Conservation (phyloP, 1,284 basidiomycete species). For the Rhodotorula sp. region DNA sequence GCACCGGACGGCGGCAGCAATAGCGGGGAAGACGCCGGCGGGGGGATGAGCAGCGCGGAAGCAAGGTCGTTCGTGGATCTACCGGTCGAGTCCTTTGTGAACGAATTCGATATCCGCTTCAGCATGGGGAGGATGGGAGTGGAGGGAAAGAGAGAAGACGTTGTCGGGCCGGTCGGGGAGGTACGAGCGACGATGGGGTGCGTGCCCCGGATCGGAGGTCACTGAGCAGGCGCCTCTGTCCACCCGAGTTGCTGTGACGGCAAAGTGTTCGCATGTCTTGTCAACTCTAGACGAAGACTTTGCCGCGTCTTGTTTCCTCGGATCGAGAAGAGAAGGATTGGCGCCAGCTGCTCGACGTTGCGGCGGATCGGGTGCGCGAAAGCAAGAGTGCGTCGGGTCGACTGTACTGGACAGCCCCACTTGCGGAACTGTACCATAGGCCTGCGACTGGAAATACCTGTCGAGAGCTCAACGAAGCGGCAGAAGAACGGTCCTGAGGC, state of each 20-base stretch:
- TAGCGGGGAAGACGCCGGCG: not conserved
- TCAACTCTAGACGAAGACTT: no score
- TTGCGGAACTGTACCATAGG: no score
- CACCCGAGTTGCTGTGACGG: no score
- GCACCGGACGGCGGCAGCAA: not conserved
- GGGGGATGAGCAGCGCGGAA: not conserved
- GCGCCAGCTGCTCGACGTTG: no score
- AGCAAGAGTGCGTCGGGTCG: no score
- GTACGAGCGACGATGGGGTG: not conserved
- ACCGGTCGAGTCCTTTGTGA: not conserved
- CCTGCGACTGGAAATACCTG: no score
- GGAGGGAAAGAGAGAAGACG: not conserved
- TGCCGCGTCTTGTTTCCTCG: no score
- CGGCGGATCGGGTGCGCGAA: no score
- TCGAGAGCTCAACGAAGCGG: no score
- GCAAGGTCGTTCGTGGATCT: not conserved
- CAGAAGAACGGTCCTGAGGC: no score
- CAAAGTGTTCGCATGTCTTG: not conserved
- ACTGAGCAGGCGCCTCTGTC: not conserved
- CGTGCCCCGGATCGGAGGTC: not conserved
- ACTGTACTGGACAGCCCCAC: no score
- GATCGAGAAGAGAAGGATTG: no score
- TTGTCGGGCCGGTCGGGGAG: not conserved
- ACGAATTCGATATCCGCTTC: constrained; percentile 10
- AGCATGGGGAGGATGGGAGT: not conserved